phyloP scores from a whole-genome alignment of 192 early-diverging fungal species.

The Coemansia pectinata region DNA sequence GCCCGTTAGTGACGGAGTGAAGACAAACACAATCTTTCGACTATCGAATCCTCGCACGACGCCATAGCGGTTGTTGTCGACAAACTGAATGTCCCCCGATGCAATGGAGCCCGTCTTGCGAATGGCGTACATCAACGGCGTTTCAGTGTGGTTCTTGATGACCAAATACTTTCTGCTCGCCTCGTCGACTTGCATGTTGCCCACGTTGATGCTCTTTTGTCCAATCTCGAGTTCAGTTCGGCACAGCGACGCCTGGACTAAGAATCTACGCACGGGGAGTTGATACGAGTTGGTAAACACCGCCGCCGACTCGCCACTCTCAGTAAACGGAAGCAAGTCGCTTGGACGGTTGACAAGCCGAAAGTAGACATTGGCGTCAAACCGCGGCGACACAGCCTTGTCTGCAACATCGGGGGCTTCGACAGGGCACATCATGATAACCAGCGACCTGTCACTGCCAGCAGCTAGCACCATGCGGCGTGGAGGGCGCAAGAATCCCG shows the following conservation, averaged over 20 bases:
- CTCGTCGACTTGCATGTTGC: conserved; percentile 83
- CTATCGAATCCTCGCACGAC: conserved; percentile 89
- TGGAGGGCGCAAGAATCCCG: conserved; percentile 65
- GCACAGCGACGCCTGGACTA: conserved; percentile 83
- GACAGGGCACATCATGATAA: conserved; percentile 74
- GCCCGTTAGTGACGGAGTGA: conserved; percentile 89
- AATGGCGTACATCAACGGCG: conserved; percentile 86
- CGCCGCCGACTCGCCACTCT: conserved; percentile 46
- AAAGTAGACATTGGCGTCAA: conserved; percentile 75
- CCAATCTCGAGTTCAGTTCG: conserved; percentile 89
- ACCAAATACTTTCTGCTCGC: conserved; percentile 79
- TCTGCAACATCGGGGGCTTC: conserved; percentile 6
- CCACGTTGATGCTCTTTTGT: conserved; percentile 98
- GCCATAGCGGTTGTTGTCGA: conserved; percentile 78
- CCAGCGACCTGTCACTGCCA: conserved; percentile 62
- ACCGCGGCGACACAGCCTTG: conserved; percentile 11
- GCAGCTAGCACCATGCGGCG: conserved; percentile 57
- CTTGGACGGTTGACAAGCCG: conserved; percentile 84
- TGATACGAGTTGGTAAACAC: conserved; percentile 31
- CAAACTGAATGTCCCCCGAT: conserved; percentile 78
- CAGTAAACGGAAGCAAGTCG: conserved; percentile 75
- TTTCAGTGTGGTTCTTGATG: conserved; percentile 88
- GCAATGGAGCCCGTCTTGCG: conserved; percentile 94
- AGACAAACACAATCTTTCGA: conserved; percentile 90
- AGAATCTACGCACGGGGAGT: conserved; percentile 83